Conservation (phyloP, 306 rosid genomes). For the Casuarina glauca region DNA sequence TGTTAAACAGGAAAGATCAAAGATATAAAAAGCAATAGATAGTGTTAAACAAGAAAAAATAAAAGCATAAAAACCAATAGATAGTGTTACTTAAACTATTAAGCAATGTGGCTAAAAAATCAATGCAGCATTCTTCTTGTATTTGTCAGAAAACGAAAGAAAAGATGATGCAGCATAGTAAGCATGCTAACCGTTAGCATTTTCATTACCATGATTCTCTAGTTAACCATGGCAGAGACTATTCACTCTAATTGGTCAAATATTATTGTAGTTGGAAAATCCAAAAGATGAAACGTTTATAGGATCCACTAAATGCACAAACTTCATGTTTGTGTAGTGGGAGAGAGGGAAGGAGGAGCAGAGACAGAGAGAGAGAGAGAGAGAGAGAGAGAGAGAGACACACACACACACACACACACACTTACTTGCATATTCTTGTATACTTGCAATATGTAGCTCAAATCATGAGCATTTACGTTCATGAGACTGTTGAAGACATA, state of each 20-base stretch:
- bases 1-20: not conserved
- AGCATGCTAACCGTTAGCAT: not conserved
- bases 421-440: constrained; percentile 75
- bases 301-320: constrained; percentile 7
- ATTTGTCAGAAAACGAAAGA: not conserved
- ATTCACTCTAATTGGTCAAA: not conserved
- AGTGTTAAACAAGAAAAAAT: not conserved
- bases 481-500: constrained; percentile 94
- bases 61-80: not conserved
- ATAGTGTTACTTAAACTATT: not conserved
- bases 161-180: not conserved
- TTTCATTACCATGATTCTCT: not conserved
- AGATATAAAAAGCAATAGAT: not conserved
- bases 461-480: constrained; percentile 84
- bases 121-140: not conserved
- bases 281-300: not conserved
- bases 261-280: not conserved
- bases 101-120: not conserved
- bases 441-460: constrained; percentile 65
- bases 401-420: too few relatives aligned
- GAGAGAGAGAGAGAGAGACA: not conserved
- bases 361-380: constrained; percentile 15
- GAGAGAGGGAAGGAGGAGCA: not conserved
- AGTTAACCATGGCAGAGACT: not conserved
- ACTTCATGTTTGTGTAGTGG: constrained; percentile 1